Conservation (phyloP, 2,329 filamentous ascomycete species). For the Colletotrichum noveboracense region DNA sequence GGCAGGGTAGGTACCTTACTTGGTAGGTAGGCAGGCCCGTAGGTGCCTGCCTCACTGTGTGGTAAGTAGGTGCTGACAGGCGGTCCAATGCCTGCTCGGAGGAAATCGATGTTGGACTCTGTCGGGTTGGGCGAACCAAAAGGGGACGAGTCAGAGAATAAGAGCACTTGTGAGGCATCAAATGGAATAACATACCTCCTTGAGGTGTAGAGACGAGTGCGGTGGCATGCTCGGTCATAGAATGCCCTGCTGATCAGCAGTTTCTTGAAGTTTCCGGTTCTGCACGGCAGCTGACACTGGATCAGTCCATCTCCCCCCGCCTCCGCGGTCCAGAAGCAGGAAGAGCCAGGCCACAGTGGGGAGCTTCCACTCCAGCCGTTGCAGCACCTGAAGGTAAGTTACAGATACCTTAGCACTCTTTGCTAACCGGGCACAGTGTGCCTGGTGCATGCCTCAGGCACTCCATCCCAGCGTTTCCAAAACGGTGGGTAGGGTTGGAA, state of each 20-base stretch:
- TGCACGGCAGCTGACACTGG: neutral
- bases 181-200: neutral
- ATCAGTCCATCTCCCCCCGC: constrained; percentile 1
- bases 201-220: neutral
- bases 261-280: neutral
- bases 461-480: neutral
- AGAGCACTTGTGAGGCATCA: neutral
- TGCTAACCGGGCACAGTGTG: too few relatives aligned
- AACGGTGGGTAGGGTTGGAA: neutral
- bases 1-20: neutral
- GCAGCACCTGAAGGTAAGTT: too few relatives aligned
- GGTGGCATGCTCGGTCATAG: neutral
- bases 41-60: neutral
- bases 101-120: neutral
- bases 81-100: neutral
- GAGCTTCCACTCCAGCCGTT: neutral
- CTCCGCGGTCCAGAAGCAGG: neutral
- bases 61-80: neutral
- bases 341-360: neutral
- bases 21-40: neutral
- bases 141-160: neutral
- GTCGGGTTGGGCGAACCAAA: neutral
- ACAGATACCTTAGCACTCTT: too few relatives aligned
- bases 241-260: neutral
- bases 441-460: neutral